These are phyloP conservation scores for Lepiota brunneoincarnata DNA, from an alignment of 768 basidiomycete species.

Conservation along the genomic window DNA sequence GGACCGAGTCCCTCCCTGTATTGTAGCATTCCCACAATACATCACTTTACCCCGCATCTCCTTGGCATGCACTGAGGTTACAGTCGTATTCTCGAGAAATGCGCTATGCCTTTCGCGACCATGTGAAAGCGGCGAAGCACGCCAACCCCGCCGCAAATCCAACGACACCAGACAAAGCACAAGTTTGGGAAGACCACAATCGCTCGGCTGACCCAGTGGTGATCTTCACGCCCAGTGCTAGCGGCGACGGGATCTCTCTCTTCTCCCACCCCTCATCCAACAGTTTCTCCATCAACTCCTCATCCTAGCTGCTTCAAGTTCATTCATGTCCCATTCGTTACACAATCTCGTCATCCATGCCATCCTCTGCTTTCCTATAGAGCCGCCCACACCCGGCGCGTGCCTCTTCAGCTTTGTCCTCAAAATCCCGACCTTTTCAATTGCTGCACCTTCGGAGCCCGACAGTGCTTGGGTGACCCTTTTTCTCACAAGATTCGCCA, in stretches of 20 bases:
- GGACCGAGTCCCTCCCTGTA: neutral
- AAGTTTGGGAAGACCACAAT: neutral
- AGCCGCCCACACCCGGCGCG: constrained; percentile 82
- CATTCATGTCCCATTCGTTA: constrained; percentile 81
- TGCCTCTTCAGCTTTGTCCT: constrained; percentile 70
- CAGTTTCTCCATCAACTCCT: constrained; percentile 57
- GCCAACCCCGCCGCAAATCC: constrained; percentile 3
- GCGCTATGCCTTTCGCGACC: constrained; percentile 1
- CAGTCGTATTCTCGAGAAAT: neutral
- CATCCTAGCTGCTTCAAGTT: constrained; percentile 71
- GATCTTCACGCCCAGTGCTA: neutral
- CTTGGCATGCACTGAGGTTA: no score
- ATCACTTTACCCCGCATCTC: no score
- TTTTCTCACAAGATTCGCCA: constrained; percentile 80
- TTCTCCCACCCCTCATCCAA: constrained; percentile 89
- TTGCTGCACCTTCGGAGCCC: constrained; percentile 69
- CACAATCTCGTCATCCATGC: constrained; percentile 89
- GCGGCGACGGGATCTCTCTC: constrained; percentile 35
- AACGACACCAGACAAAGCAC: constrained; percentile 5
- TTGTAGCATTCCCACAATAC: neutral
- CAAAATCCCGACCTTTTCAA: constrained; percentile 75
- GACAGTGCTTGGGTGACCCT: constrained; percentile 69
- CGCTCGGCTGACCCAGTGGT: neutral
- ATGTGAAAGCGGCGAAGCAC: neutral
- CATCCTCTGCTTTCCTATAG: constrained; percentile 79